Evolutionary conservation across 495 filamentous ascomycete species (phyloP), one percentile per base, ranked within the genome.

Genomic region (Aspergillus olivimuriae): DNA sequence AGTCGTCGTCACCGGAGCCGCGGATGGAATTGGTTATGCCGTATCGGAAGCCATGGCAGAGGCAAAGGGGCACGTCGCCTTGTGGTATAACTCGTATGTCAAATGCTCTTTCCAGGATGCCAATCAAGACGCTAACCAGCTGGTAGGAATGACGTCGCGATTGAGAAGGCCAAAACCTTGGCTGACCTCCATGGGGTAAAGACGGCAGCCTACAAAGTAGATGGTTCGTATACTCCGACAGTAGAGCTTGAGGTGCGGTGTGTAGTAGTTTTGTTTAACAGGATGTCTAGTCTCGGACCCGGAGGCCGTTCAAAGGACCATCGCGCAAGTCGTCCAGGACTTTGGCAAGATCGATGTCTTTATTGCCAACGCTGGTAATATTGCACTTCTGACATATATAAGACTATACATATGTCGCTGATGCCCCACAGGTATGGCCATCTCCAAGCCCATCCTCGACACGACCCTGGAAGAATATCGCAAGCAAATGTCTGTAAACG

Each of bases 261-360:
- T 2, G 16, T 24, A 40, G 8, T 3, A 7, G 14, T 17, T 16
- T n/a, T n/a, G n/a, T n/a, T n/a, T n/a, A n/a, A n/a, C 12, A 19
- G n/a, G 28, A 21, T 5, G 8, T 7, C 4, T 34, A 59, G 71
- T 77, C 19, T 73, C 68, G 21, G 55, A 68, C 14, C 39, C 57
- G 0, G 48, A 51, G 3, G 37, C 52, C 15, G 60, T 71, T 8
- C 43, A 61, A 18, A 38, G 53, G 3, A 60, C 57, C 0, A 57
- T 74, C 11, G 41, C 50, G 2, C 44, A 61, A 18, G 62, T 67
- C 10, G 61, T 70, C 2, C 34, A 67, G 15, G 66, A 75, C 30
- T 70, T 73, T 56, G 66, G 63, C 16, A 62, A 64, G 41, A 59
- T 79, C 3, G 67, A 76, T 53, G 63, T 69, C 2, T 74, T 76